Base-by-base conservation (phyloP, 2,329 filamentous ascomycete genomes). In the Tolypocladium endophyticum region DNA sequence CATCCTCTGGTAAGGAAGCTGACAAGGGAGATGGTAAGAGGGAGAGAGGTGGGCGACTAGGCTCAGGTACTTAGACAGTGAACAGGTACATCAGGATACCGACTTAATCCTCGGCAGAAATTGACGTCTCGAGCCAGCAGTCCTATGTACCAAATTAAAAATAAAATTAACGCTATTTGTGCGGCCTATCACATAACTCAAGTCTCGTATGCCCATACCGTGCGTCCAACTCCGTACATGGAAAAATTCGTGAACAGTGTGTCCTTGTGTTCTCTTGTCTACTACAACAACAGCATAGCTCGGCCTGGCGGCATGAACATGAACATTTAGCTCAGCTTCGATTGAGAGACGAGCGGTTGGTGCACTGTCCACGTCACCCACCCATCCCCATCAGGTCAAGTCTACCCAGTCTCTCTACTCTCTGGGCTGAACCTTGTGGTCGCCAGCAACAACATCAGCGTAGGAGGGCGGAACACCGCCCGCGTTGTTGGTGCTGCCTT, bases 401-500 rank as follows among this genome's bases (percentile, higher is more conserved):
- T 35, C 8, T 3, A 38, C 6, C 14, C 41, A 33, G 16, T 4
- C 4, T 4, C 25, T 61, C 59, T 72, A 74, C 5, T 71, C 68
- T 25, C 64, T 64, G 12, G 70, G 67, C 80, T 97, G 94, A 57
- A 97, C 81, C 82, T 97, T 97, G 75, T 97, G 77, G 71, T 97
- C 93, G 1, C 90, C 92, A 68, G 87, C 87, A 61, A 97, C 87
- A 55, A 91, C 93, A 75, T 97, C 90, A 20, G 89, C 88, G 73
- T 97, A 97, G 18, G 88, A 90, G 4, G 94, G 93, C 50, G 93
- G 92, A 43, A 83, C 79, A 9, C 61, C 63, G 16, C 76, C 76
- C 56, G 78, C 70, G 63, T 74, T 73, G 64, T 68, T 65, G 12
- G 70, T 69, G 54, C 70, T 67, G 8, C 79, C 73, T 68, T 77